A percentile compares a stretch with the other conserved stretches of the same genome.
phyloP scores from a whole-genome alignment of 495 filamentous ascomycete genomes.

The Penicillium simplicissimum region DNA sequence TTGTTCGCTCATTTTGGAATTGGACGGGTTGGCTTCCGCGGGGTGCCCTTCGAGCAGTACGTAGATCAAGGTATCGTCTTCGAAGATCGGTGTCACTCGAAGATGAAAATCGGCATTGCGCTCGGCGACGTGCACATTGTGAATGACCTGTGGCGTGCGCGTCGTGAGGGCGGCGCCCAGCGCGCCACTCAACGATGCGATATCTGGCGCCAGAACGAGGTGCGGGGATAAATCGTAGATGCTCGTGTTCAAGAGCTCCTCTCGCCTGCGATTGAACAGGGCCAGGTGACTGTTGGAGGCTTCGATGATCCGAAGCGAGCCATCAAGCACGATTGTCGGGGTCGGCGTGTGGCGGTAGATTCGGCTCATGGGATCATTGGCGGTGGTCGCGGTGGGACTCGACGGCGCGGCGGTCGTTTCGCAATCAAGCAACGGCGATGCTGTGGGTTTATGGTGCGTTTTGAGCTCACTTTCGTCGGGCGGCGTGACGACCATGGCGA shows the following conservation, averaged over 20 bases:
- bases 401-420: not conserved
- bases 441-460: slow-evolving; percentile 4
- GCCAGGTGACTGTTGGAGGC: slow-evolving; percentile 52
- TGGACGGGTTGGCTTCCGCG: slow-evolving; percentile 20
- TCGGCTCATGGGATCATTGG: slow-evolving; percentile 24
- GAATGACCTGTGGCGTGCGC: slow-evolving; percentile 31
- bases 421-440: not conserved
- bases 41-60: slow-evolving; percentile 49
- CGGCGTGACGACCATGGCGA: slow-evolving; percentile 26
- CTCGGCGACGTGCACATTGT: slow-evolving; percentile 29
- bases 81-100: slow-evolving; percentile 55
- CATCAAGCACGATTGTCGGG: slow-evolving; percentile 51
- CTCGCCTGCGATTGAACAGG: slow-evolving; percentile 36
- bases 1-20: slow-evolving; percentile 34
- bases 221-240: slow-evolving; percentile 44
- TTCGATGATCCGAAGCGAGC: slow-evolving; percentile 44
- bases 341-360: slow-evolving; percentile 53
- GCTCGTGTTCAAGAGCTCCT: slow-evolving; percentile 42
- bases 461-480: slow-evolving; percentile 26
- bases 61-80: slow-evolving; percentile 45
- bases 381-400: not conserved
- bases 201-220: slow-evolving; percentile 36
- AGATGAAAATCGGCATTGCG: slow-evolving; percentile 35
- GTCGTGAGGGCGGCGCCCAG: slow-evolving; percentile 49
- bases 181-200: slow-evolving; percentile 39